A percentile compares a stretch with the other conserved stretches of the same genome.
phyloP scores from a whole-genome alignment of 345 rosid genomes.

The Trapa incisa region DNA sequence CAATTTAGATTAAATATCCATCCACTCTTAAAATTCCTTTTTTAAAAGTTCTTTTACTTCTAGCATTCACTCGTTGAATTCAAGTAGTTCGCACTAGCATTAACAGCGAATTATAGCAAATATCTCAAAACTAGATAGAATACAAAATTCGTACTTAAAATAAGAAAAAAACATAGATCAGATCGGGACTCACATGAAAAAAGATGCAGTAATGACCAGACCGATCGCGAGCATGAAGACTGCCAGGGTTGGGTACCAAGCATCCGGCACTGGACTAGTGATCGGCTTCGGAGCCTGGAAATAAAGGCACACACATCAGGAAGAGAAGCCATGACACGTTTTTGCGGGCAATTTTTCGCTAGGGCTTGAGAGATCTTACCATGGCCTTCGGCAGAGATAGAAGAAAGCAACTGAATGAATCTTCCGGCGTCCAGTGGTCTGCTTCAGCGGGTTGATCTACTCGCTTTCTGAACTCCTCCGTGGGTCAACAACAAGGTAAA shows the following conservation, averaged over 20 bases:
- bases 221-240: slow-evolving; percentile 56
- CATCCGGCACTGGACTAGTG: slow-evolving; percentile 63
- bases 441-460: background rate
- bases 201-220: slow-evolving; percentile 59
- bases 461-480: background rate
- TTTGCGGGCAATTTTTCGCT: background rate
- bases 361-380: slow-evolving; percentile 3
- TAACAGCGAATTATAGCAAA: background rate
- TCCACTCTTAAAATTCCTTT: background rate
- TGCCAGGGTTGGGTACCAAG: slow-evolving; percentile 56
- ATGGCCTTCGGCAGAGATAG: background rate
- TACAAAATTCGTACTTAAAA: background rate
- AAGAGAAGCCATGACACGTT: background rate
- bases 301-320: background rate
- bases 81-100: background rate
- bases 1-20: no score
- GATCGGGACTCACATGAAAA: slow-evolving; percentile 66
- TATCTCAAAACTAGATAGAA: background rate
- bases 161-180: background rate
- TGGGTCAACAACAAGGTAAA: background rate
- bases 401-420: slow-evolving; percentile 1
- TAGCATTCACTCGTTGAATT: no score
- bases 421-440: background rate
- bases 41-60: no score
- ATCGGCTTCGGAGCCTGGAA: slow-evolving; percentile 56